Percentiles rank a stretch among this genome's conserved stretches.
These are phyloP conservation scores for Thielaviopsis euricoi DNA, from an alignment of 2,329 filamentous ascomycete species.

Conservation along the genomic window DNA sequence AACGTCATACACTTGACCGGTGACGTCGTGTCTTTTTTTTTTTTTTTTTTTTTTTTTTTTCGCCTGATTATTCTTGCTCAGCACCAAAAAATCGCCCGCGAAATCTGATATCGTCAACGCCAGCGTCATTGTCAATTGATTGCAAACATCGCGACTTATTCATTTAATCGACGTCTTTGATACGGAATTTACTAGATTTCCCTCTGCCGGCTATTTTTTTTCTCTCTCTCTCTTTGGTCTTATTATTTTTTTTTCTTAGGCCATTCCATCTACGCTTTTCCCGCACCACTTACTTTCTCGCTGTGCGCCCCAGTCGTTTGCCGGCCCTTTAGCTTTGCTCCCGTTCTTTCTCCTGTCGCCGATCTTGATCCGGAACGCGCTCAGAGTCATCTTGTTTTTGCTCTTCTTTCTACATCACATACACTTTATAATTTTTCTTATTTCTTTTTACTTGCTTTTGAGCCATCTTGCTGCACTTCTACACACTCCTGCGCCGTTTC, in stretches of 20 bases:
- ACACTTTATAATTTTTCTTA: too few species aligned
- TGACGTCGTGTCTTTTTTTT: constrained; percentile 11
- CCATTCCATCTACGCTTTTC: neutral
- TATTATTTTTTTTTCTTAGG: neutral
- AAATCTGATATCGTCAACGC: neutral
- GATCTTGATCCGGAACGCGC: neutral
- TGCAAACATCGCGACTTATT: neutral
- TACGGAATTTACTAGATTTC: too few species aligned
- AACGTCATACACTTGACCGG: constrained; percentile 12
- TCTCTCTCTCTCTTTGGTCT: neutral
- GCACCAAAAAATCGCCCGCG: neutral
- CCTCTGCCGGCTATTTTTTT: too few species aligned
- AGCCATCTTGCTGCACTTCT: neutral
- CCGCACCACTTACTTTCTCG: neutral
- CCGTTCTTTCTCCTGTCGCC: neutral
- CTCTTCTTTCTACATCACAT: neutral
- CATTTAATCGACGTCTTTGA: neutral
- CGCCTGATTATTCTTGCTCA: constrained; percentile 1
- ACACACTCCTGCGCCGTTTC: neutral
- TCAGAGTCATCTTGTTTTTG: neutral
- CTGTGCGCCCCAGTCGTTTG: neutral
- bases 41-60: constrained; percentile 4
- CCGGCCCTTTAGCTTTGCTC: neutral
- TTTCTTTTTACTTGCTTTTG: neutral
- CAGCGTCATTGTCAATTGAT: neutral